Percentiles rank a stretch among this genome's conserved stretches.
phyloP scores from a whole-genome alignment of 1,284 basidiomycete species.

The Sporisorium graminicola region DNA sequence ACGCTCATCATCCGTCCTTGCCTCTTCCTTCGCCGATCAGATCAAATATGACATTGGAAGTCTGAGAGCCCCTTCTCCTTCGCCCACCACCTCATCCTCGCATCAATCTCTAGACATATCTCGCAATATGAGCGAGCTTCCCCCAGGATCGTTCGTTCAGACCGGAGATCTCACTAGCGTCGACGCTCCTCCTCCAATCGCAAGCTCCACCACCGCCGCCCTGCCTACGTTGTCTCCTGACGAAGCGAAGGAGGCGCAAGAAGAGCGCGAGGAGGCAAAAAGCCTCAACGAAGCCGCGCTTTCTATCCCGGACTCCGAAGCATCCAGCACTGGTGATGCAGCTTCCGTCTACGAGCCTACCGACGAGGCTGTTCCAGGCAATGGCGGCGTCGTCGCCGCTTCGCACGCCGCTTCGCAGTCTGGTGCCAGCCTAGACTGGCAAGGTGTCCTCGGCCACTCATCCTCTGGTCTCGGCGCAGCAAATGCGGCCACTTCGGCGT shows the following conservation, averaged over 20 bases:
- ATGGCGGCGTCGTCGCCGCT: slow-evolving; percentile 24
- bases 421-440: slow-evolving; percentile 36
- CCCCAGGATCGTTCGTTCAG: slow-evolving; percentile 29
- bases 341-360: slow-evolving; percentile 18
- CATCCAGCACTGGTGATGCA: slow-evolving; percentile 23
- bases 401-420: slow-evolving; percentile 4
- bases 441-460: slow-evolving; percentile 45
- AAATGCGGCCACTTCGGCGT: slow-evolving; percentile 56
- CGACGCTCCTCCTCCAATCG: neutral
- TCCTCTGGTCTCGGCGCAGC: slow-evolving; percentile 51
- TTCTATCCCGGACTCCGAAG: slow-evolving; percentile 55
- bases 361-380: slow-evolving; percentile 25
- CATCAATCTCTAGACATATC: neutral
- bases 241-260: slow-evolving; percentile 24
- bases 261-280: slow-evolving; percentile 41
- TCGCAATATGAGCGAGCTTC: slow-evolving; percentile 31
- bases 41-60: neutral
- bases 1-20: slow-evolving; percentile 16
- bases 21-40: neutral
- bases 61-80: neutral
- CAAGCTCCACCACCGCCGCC: neutral
- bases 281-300: slow-evolving; percentile 53
- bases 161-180: neutral
- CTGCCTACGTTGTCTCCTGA: slow-evolving; percentile 6
- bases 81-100: neutral